These are phyloP conservation scores for Phytophthora chlamydospora DNA, from an alignment of 352 stramenopile species.

Conservation along the genomic window DNA sequence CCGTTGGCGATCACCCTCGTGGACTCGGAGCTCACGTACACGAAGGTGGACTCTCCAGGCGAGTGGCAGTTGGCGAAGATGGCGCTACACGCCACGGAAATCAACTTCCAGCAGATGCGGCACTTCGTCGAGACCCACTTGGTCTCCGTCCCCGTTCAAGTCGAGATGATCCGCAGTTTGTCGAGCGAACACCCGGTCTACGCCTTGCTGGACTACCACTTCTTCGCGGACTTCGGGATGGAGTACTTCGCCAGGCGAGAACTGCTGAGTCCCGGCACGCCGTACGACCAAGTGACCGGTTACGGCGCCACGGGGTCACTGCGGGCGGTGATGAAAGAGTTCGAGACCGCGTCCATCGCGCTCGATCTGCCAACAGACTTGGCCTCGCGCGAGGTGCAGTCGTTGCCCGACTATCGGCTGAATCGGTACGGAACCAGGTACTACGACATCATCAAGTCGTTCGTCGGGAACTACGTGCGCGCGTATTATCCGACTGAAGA, in stretches of 20 bases:
- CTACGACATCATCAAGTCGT: slow-evolving; percentile 41
- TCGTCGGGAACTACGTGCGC: slow-evolving; percentile 44
- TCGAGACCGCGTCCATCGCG: slow-evolving; percentile 27
- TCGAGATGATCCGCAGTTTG: slow-evolving; percentile 48
- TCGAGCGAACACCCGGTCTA: slow-evolving; percentile 39
- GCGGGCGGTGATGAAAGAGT: slow-evolving; percentile 34
- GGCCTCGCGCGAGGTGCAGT: slow-evolving; percentile 24
- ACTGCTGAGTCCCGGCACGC: slow-evolving; percentile 33
- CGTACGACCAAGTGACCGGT: slow-evolving; percentile 42
- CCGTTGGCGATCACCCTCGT: slow-evolving; percentile 42
- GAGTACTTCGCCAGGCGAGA: slow-evolving; percentile 37
- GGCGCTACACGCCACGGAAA: slow-evolving; percentile 40
- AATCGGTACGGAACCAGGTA: slow-evolving; percentile 33
- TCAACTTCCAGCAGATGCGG: slow-evolving; percentile 42
- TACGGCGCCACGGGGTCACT: slow-evolving; percentile 42
- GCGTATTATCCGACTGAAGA: slow-evolving; percentile 41
- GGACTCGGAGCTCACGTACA: slow-evolving; percentile 31
- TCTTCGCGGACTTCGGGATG: slow-evolving; percentile 43
- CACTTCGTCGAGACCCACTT: slow-evolving; percentile 38
- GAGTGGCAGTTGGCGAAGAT: slow-evolving; percentile 52
- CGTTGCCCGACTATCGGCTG: slow-evolving; percentile 31
- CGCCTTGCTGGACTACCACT: slow-evolving; percentile 48
- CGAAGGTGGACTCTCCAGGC: slow-evolving; percentile 24
- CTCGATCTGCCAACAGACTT: slow-evolving; percentile 35
- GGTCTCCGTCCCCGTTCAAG: slow-evolving; percentile 43